Evolutionary conservation across 2,329 filamentous ascomycete genomes (phyloP).

Genomic region (Thielaviopsis euricoi): DNA sequence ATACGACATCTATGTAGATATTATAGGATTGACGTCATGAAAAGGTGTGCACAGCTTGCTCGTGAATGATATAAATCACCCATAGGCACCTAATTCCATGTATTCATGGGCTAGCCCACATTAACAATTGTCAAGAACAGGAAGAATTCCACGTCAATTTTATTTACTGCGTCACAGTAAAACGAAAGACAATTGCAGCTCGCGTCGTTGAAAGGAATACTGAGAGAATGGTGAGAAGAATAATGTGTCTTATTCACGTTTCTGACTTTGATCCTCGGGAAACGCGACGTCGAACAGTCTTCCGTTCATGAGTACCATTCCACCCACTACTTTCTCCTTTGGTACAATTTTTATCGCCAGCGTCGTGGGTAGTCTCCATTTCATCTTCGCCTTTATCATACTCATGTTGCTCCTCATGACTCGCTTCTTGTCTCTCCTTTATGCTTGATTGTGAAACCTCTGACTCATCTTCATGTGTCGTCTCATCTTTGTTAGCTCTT

Average conservation of each 20-base stretch:
- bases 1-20: no score
- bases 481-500: neutral
- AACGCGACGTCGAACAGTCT: neutral
- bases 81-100: no score
- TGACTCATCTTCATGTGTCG: neutral
- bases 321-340: neutral
- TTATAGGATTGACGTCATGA: no score
- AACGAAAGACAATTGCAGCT: no score
- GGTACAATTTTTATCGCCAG: neutral
- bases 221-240: neutral
- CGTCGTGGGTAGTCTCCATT: neutral
- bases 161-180: no score
- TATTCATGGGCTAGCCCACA: no score
- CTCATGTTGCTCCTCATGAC: neutral
- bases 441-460: neutral
- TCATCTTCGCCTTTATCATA: constrained; percentile 1
- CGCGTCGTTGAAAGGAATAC: no score
- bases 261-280: neutral
- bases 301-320: neutral
- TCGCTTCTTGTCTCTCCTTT: neutral
- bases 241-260: neutral
- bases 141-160: no score
- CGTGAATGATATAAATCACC: no score
- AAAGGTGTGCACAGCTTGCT: no score
- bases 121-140: no score